Evolutionary conservation across 164 flowering plant species (phyloP), one percentile per base, ranked within the genome.

Genomic region (Magnolia changhungtana): DNA sequence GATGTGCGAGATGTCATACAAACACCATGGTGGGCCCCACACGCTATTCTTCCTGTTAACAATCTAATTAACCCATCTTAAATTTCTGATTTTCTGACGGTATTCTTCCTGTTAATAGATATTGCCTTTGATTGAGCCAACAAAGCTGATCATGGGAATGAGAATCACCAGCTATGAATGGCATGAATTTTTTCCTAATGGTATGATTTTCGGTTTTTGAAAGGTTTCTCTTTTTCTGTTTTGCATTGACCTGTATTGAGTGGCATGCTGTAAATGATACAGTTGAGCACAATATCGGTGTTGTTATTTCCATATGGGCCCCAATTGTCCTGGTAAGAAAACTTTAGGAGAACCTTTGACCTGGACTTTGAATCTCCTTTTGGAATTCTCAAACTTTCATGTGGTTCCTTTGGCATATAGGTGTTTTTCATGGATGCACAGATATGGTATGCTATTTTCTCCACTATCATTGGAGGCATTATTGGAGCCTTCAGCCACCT

Each of bases 361-460:
- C 21, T 18, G 73, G 58, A 59, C 58, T 23, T 20, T 74, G 51
- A 31, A 7, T 72, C n/a, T 72, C 63, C 52, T 72, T 52, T 23
- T n/a, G 63, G 6, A 21, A 8, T 72, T 72, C 63, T 72, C 51
- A 20, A 11, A 10, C 1, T 31, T 8, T 18, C 29, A 16, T 23
- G 19, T 7, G 63, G 58, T 21, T 50, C 71, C 67, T 72, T 72
- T 81, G 70, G 64, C 66, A 4, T 77, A 59, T 68, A 92, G 97
- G 98, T 96, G 81, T 96, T 94, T 86, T 92, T 94, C 77, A 94
- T 92, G 99, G 99, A 96, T 84, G 80, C 92, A 70, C 98, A 96
- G 86, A 96, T 96, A 84, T 96, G 99, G 99, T 96, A 94, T 90
- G 91, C 98, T 77, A 96, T 96, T 73, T 96, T 86, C 79, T 85